Base-by-base conservation (phyloP, 805 yeast genomes). In the Monosporozyma unispora region DNA sequence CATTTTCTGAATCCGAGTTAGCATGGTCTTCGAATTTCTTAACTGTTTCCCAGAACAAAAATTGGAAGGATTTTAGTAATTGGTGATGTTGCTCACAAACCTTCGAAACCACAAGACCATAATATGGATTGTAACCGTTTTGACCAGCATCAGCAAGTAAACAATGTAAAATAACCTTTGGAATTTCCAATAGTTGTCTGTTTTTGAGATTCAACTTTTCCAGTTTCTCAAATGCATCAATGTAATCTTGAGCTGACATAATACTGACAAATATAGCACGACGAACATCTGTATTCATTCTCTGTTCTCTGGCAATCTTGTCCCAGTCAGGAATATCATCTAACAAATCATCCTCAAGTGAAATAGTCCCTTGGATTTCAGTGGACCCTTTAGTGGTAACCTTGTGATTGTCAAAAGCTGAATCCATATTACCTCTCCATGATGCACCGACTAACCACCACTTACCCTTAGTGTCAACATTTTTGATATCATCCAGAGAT, bases 401-500 rank as follows among this genome's bases (percentile, higher is more conserved):
- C 21, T 14, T 12, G 7, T n/a, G 12, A 25, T 27, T 16, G 8
- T 60, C 64, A 25, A 63, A 58, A 2, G 63, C 63, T 7, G 57
- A 53, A 4, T 57, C 63, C 42, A 68, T 73, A 49, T 72, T 69
- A 2, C 96, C 96, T 60, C 81, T 87, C 96, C 97, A 93, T 0
- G 99, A 96, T 1, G 98, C 87, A 46, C 99, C 99, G 28, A 93
- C 91, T 29, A 93, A 73, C 99, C 99, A 93, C 99, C 99, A 93
- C 67, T 91, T 93, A 50, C 99, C 99, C 55, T 81, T 80, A 0
- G 83, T 78, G 12, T 83, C 86, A 22, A 87, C 75, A 52, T 78
- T 80, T 45, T 78, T 80, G 50, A 93, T 88, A 69, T 93, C 99
- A 44, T 80, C 82, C 19, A 57, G 42, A 2, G 87, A 71, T 0